phyloP scores from a whole-genome alignment of 805 yeast species.

The Metschnikowia drakensbergensis region DNA sequence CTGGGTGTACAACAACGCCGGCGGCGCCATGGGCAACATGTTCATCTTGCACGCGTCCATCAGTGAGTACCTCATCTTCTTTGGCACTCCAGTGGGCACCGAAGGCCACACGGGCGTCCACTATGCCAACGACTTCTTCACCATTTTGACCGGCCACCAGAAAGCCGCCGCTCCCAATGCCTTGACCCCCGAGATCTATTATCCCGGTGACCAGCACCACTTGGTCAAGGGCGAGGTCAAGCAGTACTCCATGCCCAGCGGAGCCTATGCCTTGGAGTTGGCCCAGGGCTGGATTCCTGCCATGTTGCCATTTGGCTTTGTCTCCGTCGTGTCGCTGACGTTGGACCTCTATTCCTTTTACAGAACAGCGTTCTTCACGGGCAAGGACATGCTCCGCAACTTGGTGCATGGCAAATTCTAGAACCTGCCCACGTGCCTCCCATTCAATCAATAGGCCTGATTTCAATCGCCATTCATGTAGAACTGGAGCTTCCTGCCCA shows the following conservation, averaged over 20 bases:
- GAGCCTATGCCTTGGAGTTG: conserved; percentile 83
- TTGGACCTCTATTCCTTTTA: conserved; percentile 67
- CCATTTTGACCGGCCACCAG: conserved; percentile 79
- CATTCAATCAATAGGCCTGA: too few relatives aligned
- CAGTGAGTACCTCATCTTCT: conserved; percentile 86
- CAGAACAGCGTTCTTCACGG: conserved; percentile 74
- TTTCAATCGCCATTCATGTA: too few relatives aligned
- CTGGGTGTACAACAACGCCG: conserved; percentile 97
- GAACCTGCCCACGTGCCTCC: too few relatives aligned
- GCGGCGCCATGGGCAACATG: conserved; percentile 98
- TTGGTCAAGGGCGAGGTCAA: conserved; percentile 67
- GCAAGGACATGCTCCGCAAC: conserved; percentile 68
- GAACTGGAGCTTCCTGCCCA: too few relatives aligned
- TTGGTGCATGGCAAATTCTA: conserved; percentile 68
- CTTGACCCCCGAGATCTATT: conserved; percentile 62
- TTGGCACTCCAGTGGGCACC: conserved; percentile 91
- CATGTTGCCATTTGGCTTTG: conserved; percentile 94
- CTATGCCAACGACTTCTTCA: conserved; percentile 96
- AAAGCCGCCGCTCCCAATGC: conserved; percentile 65
- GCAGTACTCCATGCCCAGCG: conserved; percentile 84
- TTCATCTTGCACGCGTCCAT: conserved; percentile 91
- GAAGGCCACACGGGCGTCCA: conserved; percentile 97
- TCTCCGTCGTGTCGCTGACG: conserved; percentile 76
- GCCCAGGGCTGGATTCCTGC: conserved; percentile 99
- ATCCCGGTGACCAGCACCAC: conserved; percentile 86